phyloP scores from a whole-genome alignment of 2,329 filamentous ascomycete species.

The Diaporthe vaccinii region DNA sequence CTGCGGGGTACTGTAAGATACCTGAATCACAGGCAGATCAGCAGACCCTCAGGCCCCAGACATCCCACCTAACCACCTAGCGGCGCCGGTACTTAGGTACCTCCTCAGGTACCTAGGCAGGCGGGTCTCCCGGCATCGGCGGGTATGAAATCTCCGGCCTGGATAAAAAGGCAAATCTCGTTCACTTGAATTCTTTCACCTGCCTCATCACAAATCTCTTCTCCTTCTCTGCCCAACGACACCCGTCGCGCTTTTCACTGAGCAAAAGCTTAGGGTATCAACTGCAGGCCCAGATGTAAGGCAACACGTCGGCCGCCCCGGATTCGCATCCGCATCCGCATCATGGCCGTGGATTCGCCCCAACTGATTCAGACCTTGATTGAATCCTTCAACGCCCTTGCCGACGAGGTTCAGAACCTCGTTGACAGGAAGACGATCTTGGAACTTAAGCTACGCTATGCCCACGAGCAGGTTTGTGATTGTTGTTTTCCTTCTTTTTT shows the following conservation, averaged over 20 bases:
- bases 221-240: conserved; percentile 15
- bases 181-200: not conserved
- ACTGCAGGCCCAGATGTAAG: conserved; percentile 38
- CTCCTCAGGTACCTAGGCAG: not conserved
- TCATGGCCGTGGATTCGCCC: conserved; percentile 56
- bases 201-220: not conserved
- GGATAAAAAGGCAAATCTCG: conserved; percentile 27
- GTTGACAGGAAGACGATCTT: conserved; percentile 75
- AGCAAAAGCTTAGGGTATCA: not conserved
- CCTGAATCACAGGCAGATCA: conserved; percentile 10
- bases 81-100: conserved; percentile 13
- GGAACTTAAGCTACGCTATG: conserved; percentile 76
- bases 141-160: not conserved
- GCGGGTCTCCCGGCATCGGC: conserved; percentile 32
- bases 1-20: conserved; percentile 18
- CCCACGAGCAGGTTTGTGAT: conserved; percentile 73
- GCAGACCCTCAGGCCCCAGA: conserved; percentile 26
- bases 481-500: not conserved
- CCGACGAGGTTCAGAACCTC: conserved; percentile 74
- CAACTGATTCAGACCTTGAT: conserved; percentile 69
- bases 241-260: not conserved
- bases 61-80: conserved; percentile 16
- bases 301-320: not conserved
- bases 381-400: conserved; percentile 74
- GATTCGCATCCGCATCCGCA: conserved; percentile 33